phyloP scores from a whole-genome alignment of 768 basidiomycete species.

The Daedaleopsis sinensis region DNA sequence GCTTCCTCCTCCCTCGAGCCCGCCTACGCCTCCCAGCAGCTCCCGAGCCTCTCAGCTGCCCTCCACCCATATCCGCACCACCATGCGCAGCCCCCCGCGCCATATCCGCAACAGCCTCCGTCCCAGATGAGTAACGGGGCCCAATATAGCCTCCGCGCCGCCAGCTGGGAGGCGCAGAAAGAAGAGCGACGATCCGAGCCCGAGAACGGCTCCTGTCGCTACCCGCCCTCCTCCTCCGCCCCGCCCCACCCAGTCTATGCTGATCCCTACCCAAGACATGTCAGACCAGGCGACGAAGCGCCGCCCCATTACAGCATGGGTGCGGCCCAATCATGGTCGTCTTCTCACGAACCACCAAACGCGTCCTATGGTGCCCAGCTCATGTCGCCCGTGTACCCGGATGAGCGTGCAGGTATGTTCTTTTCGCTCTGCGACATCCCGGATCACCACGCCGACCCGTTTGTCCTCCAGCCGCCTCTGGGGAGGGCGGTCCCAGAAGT shows the following conservation, averaged over 20 bases:
- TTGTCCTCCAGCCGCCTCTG: constrained; percentile 8
- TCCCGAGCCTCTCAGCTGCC: constrained; percentile 22
- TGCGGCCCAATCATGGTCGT: constrained; percentile 27
- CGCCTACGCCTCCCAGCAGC: constrained; percentile 33
- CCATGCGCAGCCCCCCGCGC: constrained; percentile 10
- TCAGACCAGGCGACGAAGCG: constrained; percentile 23
- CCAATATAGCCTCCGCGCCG: constrained; percentile 59
- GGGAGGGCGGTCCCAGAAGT: constrained; percentile 13
- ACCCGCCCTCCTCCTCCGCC: constrained; percentile 34
- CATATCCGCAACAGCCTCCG: constrained; percentile 17
- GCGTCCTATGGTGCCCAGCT: constrained; percentile 46
- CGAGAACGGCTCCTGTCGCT: constrained; percentile 37
- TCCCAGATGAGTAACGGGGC: constrained; percentile 21
- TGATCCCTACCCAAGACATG: constrained; percentile 24
- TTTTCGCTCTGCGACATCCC: constrained; percentile 2
- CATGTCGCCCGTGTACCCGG: constrained; percentile 54
- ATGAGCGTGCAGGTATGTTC: constrained; percentile 57
- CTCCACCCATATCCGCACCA: constrained; percentile 27
- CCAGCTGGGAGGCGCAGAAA: constrained; percentile 55
- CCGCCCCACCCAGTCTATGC: constrained; percentile 29
- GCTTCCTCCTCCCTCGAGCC: constrained; percentile 35
- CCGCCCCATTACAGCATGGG: constrained; percentile 31
- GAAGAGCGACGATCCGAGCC: constrained; percentile 39
- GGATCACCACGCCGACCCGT: constrained; percentile 3
- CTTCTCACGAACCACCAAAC: constrained; percentile 39